Base-by-base conservation (phyloP, 2,329 filamentous ascomycete genomes). In the Zymoseptoria ardabiliae region DNA sequence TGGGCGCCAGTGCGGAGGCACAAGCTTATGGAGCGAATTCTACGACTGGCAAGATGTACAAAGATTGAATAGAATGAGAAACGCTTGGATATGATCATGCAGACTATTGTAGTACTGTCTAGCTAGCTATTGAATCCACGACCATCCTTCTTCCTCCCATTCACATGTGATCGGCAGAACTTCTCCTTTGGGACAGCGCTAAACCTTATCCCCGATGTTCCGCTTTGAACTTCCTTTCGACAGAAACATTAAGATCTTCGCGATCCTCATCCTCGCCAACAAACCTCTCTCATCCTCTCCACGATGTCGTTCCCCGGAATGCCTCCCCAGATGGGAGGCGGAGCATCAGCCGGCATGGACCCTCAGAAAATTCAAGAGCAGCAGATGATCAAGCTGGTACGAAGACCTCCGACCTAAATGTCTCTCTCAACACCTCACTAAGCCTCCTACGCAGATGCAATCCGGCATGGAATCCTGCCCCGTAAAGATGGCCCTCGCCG, bases 381-480 rank as follows among this genome's bases (percentile, higher is more conserved):
- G 68, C 73, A 76, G 64, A 79, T 79, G 75, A 75, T 79, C 61
- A 80, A 78, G 70, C 69, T 70, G 63, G 77, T 79, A 70, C 56
- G 72, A 54, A 57, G 20, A 25, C 13, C 56, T 10, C 53, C n/a
- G 21, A 25, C 22, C 25, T 48, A 5, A 13, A 13, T 5, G 11
- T 30, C 10, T 21, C 50, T 20, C 53, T n/a, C n/a, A 19, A 10
- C 21, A 54, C 11, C 9, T 22, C 6, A n/a, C 45, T 17, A 35
- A 20, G 52, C 48, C 53, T 41, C 53, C 3, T n/a, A 2, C 50
- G 19, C 67, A 94, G 89, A 88, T 96, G 79, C 85, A 91, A 81
- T 76, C 80, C 22, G 85, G 85, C 50, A 96, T 97, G 90, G 92
- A 97, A 76, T 95, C 90, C 35, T 99, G 94, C 73, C 85, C 88